These are phyloP conservation scores for Coemansia sp. DNA, from an alignment of 192 early-diverging fungal species.

Conservation along the genomic window DNA sequence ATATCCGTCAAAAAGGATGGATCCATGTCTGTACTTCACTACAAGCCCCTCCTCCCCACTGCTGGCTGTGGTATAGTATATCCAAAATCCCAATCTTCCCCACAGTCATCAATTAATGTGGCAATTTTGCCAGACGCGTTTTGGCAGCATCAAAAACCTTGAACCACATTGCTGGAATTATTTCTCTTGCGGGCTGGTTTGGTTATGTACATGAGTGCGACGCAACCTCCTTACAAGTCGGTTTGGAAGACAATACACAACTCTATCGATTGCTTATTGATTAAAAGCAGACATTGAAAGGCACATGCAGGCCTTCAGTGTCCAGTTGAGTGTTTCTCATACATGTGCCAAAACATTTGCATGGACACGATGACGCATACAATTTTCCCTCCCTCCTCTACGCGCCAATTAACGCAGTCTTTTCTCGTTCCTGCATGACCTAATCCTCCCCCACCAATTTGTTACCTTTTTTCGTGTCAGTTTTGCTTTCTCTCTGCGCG, in stretches of 20 bases:
- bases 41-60: conserved; percentile 5
- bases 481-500: neutral
- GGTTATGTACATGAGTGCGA: neutral
- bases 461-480: neutral
- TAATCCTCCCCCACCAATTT: neutral
- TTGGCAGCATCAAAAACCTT: neutral
- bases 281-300: neutral
- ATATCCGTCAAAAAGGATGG: neutral
- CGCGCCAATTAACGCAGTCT: conserved; percentile 7
- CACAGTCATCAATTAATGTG: neutral
- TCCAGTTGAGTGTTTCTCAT: neutral
- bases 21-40: neutral
- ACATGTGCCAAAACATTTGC: conserved; percentile 2
- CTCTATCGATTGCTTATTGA: conserved; percentile 26
- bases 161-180: neutral
- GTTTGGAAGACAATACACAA: neutral
- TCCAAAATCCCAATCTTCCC: conserved; percentile 1
- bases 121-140: neutral
- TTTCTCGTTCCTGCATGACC: conserved; percentile 1
- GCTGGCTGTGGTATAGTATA: conserved; percentile 13
- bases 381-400: neutral
- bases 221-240: neutral
- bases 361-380: conserved; percentile 1
- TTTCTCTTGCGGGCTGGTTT: neutral
- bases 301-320: neutral